phyloP scores from a whole-genome alignment of 352 stramenopile genomes.

The Phytophthora boehmeriae region DNA sequence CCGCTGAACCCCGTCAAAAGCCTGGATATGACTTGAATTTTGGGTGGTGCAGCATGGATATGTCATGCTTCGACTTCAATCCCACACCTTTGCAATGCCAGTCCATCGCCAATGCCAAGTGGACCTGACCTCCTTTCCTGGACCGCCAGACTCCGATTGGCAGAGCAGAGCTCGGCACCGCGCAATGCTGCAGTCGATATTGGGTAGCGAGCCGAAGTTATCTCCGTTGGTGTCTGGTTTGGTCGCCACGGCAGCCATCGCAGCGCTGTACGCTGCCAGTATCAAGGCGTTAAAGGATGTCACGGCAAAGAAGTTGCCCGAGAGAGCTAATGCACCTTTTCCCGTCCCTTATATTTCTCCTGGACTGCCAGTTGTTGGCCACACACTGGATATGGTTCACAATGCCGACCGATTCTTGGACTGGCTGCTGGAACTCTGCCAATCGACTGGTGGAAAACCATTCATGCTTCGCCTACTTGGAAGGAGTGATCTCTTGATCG shows the following conservation, averaged over 20 bases:
- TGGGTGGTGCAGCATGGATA: no score
- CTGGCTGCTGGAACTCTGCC: slow-evolving; percentile 4
- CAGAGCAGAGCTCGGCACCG: not conserved
- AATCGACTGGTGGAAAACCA: slow-evolving; percentile 1
- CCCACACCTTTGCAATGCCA: not conserved
- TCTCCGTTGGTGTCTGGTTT: not conserved
- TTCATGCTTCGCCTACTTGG: slow-evolving; percentile 11
- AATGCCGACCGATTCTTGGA: slow-evolving; percentile 8
- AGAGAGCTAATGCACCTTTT: not conserved
- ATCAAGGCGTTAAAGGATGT: slow-evolving; percentile 3
- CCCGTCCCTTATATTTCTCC: slow-evolving; percentile 4
- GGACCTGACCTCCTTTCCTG: not conserved
- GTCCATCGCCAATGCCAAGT: not conserved
- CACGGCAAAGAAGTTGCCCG: not conserved
- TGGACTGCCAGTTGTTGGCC: slow-evolving; percentile 4
- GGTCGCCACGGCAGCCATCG: not conserved
- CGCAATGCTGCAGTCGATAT: slow-evolving; percentile 4
- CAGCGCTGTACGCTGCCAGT: not conserved
- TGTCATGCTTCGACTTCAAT: not conserved
- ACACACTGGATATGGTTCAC: slow-evolving; percentile 4
- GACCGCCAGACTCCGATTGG: not conserved
- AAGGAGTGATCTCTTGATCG: slow-evolving; percentile 11
- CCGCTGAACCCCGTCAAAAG: no score
- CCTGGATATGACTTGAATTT: no score
- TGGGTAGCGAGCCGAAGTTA: not conserved